Conservation (phyloP, 1,284 basidiomycete genomes). For the Papiliotrema laurentii region DNA sequence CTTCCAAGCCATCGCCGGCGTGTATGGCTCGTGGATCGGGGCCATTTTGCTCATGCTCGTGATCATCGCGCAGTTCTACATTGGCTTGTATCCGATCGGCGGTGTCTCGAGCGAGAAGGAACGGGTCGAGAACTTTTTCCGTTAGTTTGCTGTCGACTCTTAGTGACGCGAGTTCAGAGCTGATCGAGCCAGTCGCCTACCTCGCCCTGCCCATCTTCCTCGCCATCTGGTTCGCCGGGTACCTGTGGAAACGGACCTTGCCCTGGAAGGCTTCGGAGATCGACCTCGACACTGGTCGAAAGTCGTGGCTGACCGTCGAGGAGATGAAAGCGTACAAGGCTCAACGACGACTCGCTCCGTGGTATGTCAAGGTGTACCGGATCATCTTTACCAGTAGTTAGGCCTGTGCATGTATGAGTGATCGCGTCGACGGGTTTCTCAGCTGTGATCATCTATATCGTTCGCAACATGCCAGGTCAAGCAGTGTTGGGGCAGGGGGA, state of each 20-base stretch:
- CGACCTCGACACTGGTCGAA: constrained; percentile 8
- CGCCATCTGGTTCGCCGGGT: constrained; percentile 3
- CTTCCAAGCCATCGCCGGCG: constrained; percentile 50
- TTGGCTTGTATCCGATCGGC: constrained; percentile 14
- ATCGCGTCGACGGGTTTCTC: too few relatives aligned
- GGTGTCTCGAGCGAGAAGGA: background rate
- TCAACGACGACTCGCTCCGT: constrained; percentile 6
- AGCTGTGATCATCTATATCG: too few relatives aligned
- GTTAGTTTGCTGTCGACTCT: background rate
- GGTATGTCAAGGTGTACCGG: constrained; percentile 5
- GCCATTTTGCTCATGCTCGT: constrained; percentile 39
- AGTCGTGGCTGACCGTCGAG: constrained; percentile 6
- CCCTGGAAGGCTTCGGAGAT: constrained; percentile 6
- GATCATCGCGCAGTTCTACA: constrained; percentile 43
- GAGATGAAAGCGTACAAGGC: background rate
- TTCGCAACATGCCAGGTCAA: too few relatives aligned
- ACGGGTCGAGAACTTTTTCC: constrained; percentile 5
- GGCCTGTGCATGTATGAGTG: too few relatives aligned
- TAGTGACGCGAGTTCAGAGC: background rate
- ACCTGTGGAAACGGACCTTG: constrained; percentile 4
- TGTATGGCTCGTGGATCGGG: constrained; percentile 50
- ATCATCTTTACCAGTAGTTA: constrained; percentile 7
- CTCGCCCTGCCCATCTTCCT: constrained; percentile 1
- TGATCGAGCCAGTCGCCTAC: constrained; percentile 2
- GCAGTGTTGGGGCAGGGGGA: too few relatives aligned